These are phyloP conservation scores for Jimgerdemannia flammicorona DNA, from an alignment of 192 early-diverging fungal species.

Conservation along the genomic window DNA sequence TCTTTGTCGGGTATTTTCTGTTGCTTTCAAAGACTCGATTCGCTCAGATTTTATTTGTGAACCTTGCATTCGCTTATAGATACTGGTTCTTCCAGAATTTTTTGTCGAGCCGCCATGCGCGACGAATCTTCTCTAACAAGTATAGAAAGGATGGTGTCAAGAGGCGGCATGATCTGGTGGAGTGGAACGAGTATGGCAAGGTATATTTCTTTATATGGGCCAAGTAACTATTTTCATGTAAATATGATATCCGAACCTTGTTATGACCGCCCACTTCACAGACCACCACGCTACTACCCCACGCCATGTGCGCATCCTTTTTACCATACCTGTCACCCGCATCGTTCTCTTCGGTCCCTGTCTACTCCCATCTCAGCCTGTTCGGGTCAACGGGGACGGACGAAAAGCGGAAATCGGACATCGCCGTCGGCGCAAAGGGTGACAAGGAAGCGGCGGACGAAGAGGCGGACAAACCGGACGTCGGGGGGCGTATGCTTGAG, in stretches of 20 bases:
- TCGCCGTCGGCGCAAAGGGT: background rate
- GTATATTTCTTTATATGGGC: background rate
- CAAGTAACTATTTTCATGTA: too few relatives aligned
- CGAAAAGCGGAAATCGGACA: constrained; percentile 3
- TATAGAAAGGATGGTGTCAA: background rate
- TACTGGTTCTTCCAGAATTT: constrained; percentile 50
- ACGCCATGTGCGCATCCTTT: constrained; percentile 10
- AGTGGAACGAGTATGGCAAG: background rate
- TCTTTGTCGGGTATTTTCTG: too few relatives aligned
- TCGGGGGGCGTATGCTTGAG: constrained; percentile 18
- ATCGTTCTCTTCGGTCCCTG: constrained; percentile 1
- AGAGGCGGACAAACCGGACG: constrained; percentile 8
- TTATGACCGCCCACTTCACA: background rate
- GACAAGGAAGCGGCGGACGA: background rate
- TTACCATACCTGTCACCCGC: constrained; percentile 15
- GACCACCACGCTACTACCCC: constrained; percentile 7
- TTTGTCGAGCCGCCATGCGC: constrained; percentile 36
- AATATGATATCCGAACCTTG: too few relatives aligned
- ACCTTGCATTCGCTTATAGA: background rate
- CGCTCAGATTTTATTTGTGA: too few relatives aligned
- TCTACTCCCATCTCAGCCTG: constrained; percentile 21
- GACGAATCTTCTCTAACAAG: constrained; percentile 29
- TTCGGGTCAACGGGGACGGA: constrained; percentile 24
- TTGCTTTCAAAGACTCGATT: too few relatives aligned
- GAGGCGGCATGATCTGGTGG: background rate